Percentiles rank a stretch among this genome's conserved stretches.
Evolutionary conservation across 192 early-diverging fungal species (phyloP).

Genomic region (Coemansia sp.): DNA sequence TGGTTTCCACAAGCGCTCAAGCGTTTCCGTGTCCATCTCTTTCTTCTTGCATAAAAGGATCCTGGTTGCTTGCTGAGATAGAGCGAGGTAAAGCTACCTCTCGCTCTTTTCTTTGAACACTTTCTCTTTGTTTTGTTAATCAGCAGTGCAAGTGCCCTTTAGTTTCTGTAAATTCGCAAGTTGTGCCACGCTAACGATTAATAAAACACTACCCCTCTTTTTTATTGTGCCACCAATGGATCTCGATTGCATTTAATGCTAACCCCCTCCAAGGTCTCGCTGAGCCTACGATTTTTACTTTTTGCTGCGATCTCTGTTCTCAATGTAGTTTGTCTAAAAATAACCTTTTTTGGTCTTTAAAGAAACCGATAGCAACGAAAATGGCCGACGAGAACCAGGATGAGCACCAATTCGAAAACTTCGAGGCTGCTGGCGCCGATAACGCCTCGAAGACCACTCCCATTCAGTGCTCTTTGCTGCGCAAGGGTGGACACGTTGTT

Average conservation of each 20-base stretch:
- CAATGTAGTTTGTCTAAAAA: neutral
- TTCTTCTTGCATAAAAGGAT: no score
- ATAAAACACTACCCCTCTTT: no score
- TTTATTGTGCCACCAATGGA: no score
- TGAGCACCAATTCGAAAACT: conserved; percentile 5
- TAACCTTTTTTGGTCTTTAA: neutral
- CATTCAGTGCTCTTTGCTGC: conserved; percentile 98
- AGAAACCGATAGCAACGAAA: neutral
- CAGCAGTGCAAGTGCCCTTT: no score
- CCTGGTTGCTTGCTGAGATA: no score
- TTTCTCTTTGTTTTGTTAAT: no score
- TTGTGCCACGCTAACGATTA: no score
- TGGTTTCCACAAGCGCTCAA: neutral
- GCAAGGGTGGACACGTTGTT: conserved; percentile 97
- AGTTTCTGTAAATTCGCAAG: no score
- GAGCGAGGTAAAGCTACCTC: no score
- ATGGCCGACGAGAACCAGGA: conserved; percentile 19
- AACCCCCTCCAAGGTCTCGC: neutral
- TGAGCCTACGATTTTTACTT: neutral
- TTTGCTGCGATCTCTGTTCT: neutral
- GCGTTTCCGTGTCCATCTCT: no score
- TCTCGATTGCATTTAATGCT: no score
- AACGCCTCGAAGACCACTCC: conserved; percentile 95
- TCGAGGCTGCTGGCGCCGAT: conserved; percentile 18
- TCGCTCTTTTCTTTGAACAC: no score